Evolutionary conservation across 2,329 filamentous ascomycete genomes (phyloP).

Genomic region (Neofusicoccum umdonicola): DNA sequence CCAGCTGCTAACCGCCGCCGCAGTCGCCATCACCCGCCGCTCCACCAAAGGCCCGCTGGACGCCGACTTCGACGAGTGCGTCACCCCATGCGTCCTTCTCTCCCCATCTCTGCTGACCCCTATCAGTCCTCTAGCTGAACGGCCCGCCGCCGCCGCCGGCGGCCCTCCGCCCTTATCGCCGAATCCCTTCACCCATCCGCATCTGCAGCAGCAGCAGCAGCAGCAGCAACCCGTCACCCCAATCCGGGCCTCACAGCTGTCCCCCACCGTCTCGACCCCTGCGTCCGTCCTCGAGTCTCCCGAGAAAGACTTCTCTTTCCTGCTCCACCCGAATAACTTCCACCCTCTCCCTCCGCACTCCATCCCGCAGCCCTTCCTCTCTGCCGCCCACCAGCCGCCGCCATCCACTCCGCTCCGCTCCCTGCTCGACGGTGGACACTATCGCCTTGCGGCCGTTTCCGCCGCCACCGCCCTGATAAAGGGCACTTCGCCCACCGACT

Average conservation of each 20-base stretch:
- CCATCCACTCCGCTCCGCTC: slow-evolving; percentile 61
- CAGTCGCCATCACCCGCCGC: slow-evolving; percentile 62
- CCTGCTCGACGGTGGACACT: slow-evolving; percentile 72
- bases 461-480: slow-evolving; percentile 61
- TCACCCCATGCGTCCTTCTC: slow-evolving; percentile 24
- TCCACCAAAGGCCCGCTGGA: slow-evolving; percentile 76
- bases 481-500: slow-evolving; percentile 53
- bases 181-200: slow-evolving; percentile 16
- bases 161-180: background rate
- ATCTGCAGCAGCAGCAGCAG: slow-evolving; percentile 9
- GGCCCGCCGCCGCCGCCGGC: background rate
- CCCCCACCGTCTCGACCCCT: slow-evolving; percentile 23
- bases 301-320: slow-evolving; percentile 74
- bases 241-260: slow-evolving; percentile 23
- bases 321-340: slow-evolving; percentile 78
- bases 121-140: slow-evolving; percentile 35
- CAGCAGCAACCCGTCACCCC: slow-evolving; percentile 19
- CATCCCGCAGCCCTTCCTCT: slow-evolving; percentile 65
- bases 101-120: slow-evolving; percentile 24
- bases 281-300: slow-evolving; percentile 34
- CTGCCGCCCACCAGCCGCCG: slow-evolving; percentile 61
- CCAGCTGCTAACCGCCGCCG: slow-evolving; percentile 13
- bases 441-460: slow-evolving; percentile 72
- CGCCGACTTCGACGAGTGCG: slow-evolving; percentile 66
- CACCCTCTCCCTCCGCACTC: slow-evolving; percentile 70